Evolutionary conservation across 305 asterid species (phyloP), one percentile per base, ranked within the genome.

Genomic region (Fraxinus sp.): DNA sequence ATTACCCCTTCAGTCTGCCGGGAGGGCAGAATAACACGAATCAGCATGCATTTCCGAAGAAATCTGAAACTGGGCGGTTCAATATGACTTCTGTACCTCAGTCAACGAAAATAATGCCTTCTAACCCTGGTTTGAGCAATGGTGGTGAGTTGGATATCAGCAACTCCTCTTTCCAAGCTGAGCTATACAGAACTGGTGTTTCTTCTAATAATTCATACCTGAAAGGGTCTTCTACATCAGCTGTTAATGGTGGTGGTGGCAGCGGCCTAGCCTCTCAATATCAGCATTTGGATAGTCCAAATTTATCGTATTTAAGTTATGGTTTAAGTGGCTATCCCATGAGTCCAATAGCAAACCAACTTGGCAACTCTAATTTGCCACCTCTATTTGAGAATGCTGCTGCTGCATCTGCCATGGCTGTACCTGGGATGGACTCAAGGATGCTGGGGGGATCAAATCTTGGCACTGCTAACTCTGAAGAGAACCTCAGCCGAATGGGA

Each of bases 301-400:
- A 91, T 85, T 86, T 95, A 57, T 87, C 98, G 0, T 88, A 86
- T 79, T 87, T 94, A 16, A 87, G 76, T 88, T 92, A 89, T 86
- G 93, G 92, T 24, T 68, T 87, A 49, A 83, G 91, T 87, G 98
- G 98, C 14, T 93, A 95, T 80, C 89, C 98, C n/a, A 79, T 90
- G 90, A 97, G 95, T 86, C 94, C 98, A 18, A 82, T 92, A 83
- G 83, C 98, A 3, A 93, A 93, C 77, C 95, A 91, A 80, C 91
- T 90, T 62, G 96, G 97, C 9, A 87, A 89, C 87, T 78, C 87
- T 22, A 93, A 93, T 85, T 86, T 97, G 82, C 98, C 99, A 10
- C 99, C 98, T 1, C 84, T 94, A 89, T 97, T 92, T 90, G 99
- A 93, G 92, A 97, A 92, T 86, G 99, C 98, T 88, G 98, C 96